phyloP scores from a whole-genome alignment of 78 protist species.

The Chrysochromulina parva region DNA sequence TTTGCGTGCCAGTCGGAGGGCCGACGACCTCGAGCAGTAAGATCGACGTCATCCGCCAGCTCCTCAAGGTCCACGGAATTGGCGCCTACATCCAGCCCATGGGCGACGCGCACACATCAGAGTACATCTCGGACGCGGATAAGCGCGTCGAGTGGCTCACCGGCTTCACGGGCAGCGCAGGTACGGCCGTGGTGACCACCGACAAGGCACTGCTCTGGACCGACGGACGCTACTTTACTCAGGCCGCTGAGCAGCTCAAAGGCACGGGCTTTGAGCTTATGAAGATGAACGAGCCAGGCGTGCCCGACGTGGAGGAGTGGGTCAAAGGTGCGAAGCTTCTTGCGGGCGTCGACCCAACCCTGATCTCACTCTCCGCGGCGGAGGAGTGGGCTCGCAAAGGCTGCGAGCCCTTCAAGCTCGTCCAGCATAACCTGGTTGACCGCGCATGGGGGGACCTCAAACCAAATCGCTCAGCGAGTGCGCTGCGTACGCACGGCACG shows the following conservation, averaged over 20 bases:
- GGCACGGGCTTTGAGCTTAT: slow-evolving; percentile 69
- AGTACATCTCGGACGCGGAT: slow-evolving; percentile 73
- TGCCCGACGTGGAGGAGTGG: neutral
- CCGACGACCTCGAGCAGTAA: neutral
- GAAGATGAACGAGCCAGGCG: slow-evolving; percentile 34
- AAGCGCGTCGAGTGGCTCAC: slow-evolving; percentile 69
- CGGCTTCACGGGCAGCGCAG: slow-evolving; percentile 88
- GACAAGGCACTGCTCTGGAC: slow-evolving; percentile 82
- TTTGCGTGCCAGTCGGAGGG: neutral
- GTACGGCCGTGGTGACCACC: slow-evolving; percentile 74
- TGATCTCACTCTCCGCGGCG: neutral
- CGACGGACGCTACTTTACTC: slow-evolving; percentile 82
- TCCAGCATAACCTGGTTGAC: neutral
- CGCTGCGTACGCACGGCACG: neutral
- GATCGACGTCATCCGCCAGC: neutral
- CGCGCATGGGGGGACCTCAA: neutral
- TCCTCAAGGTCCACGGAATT: neutral
- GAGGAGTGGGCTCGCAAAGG: neutral
- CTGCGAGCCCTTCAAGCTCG: neutral
- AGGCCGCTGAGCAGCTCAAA: slow-evolving; percentile 78
- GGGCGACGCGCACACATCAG: slow-evolving; percentile 40
- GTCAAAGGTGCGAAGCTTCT: no score
- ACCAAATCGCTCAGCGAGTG: no score
- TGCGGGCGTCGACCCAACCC: neutral
- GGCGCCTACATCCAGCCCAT: neutral